A percentile compares a stretch with the other conserved stretches of the same genome.
Conservation (phyloP, 106 monocot genomes). For the Dactylorhiza incarnata region DNA sequence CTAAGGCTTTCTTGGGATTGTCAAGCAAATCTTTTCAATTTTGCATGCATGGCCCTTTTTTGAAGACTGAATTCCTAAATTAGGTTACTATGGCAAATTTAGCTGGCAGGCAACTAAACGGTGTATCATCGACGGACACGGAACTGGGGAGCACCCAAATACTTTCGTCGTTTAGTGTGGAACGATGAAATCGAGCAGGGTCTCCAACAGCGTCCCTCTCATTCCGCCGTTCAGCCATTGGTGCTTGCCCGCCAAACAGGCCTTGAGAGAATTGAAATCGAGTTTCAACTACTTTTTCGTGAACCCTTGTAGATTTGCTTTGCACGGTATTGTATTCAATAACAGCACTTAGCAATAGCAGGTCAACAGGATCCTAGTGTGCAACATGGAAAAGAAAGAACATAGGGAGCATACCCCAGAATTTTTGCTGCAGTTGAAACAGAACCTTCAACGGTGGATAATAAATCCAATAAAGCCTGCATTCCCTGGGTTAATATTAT, state of each 20-base stretch:
- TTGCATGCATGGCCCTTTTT: neutral
- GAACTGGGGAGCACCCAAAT: no score
- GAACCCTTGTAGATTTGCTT: neutral
- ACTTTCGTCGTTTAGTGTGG: no score
- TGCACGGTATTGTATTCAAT: neutral
- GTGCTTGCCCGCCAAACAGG: no score
- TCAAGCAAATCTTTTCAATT: neutral
- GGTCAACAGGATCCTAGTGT: neutral
- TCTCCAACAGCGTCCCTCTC: no score
- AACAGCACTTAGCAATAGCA: neutral
- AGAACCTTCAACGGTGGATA: constrained; percentile 82
- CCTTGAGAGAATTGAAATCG: neutral
- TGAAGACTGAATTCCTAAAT: neutral
- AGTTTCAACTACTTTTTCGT: neutral
- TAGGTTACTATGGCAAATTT: neutral
- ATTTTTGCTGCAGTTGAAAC: constrained; percentile 86
- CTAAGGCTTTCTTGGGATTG: neutral
- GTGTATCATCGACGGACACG: no score
- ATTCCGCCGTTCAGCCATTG: no score
- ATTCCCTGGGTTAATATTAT: constrained; percentile 54
- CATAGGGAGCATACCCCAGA: constrained; percentile 51
- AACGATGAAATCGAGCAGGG: no score
- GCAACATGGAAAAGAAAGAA: constrained; percentile 1
- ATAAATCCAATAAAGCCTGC: constrained; percentile 86
- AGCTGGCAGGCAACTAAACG: no score